phyloP scores from a whole-genome alignment of 2,329 filamentous ascomycete species.

The Pestalotiopsis sp. region DNA sequence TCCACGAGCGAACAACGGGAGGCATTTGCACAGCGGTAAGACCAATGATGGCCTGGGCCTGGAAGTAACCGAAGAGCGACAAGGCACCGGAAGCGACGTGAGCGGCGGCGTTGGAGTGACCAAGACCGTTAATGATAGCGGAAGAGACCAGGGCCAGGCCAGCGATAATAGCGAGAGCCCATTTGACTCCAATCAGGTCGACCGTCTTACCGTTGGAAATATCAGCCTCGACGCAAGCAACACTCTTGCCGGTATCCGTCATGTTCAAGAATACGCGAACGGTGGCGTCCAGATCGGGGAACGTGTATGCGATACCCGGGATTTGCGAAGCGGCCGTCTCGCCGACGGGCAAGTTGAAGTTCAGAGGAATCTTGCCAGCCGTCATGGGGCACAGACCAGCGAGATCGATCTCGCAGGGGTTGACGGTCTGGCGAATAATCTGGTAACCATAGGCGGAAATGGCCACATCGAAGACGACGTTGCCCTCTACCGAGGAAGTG shows the following conservation, averaged over 20 bases:
- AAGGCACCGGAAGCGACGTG: slow-evolving; percentile 85
- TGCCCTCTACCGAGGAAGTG: slow-evolving; percentile 80
- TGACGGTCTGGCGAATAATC: slow-evolving; percentile 66
- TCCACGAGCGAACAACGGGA: slow-evolving; percentile 83
- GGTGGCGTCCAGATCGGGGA: slow-evolving; percentile 81
- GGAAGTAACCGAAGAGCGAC: slow-evolving; percentile 85
- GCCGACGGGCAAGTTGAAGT: slow-evolving; percentile 66
- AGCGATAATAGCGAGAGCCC: slow-evolving; percentile 78
- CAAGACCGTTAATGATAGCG: slow-evolving; percentile 79
- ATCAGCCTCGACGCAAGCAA: slow-evolving; percentile 80
- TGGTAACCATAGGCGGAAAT: slow-evolving; percentile 83
- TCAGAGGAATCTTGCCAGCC: slow-evolving; percentile 77
- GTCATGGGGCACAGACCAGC: slow-evolving; percentile 89
- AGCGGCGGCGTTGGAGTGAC: slow-evolving; percentile 84
- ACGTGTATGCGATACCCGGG: slow-evolving; percentile 78
- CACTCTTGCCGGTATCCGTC: slow-evolving; percentile 55
- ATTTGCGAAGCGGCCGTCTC: slow-evolving; percentile 61
- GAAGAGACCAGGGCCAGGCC: slow-evolving; percentile 77
- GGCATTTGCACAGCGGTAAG: slow-evolving; percentile 76
- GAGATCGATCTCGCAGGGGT: slow-evolving; percentile 75
- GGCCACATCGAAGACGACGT: slow-evolving; percentile 75
- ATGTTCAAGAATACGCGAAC: slow-evolving; percentile 76
- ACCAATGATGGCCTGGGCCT: slow-evolving; percentile 82
- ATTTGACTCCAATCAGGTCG: slow-evolving; percentile 78
- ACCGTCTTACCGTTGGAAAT: slow-evolving; percentile 86